Conservation (phyloP, 2,329 filamentous ascomycete species). For the Coniochaeta ligniaria region DNA sequence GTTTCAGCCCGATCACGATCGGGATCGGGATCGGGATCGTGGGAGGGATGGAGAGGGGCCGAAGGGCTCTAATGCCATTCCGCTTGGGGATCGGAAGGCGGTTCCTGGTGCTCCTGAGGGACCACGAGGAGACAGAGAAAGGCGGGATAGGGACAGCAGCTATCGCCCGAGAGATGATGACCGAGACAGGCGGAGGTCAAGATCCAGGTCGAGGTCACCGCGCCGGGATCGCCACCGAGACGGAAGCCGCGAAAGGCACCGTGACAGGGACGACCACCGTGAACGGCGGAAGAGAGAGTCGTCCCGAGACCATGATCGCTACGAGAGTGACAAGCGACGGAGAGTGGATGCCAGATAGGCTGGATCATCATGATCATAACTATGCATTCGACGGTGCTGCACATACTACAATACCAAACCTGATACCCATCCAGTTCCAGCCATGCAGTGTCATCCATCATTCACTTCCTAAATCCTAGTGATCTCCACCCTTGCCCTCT, state of each 20-base stretch:
- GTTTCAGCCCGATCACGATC: slow-evolving; percentile 52
- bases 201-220: neutral
- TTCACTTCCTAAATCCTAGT: slow-evolving; percentile 54
- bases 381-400: neutral
- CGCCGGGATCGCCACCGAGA: slow-evolving; percentile 16
- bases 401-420: neutral
- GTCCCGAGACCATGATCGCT: slow-evolving; percentile 44
- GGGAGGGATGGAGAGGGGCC: slow-evolving; percentile 37
- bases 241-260: slow-evolving; percentile 19
- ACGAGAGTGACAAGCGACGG: slow-evolving; percentile 54
- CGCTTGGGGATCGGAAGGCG: slow-evolving; percentile 54
- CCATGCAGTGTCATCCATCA: neutral
- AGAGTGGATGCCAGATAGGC: slow-evolving; percentile 38
- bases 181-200: slow-evolving; percentile 10
- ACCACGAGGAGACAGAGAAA: slow-evolving; percentile 23
- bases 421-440: slow-evolving; percentile 9
- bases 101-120: slow-evolving; percentile 24
- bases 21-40: slow-evolving; percentile 28
- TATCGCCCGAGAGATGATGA: slow-evolving; percentile 17
- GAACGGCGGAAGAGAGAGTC: slow-evolving; percentile 45
- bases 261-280: slow-evolving; percentile 19
- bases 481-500: slow-evolving; percentile 81
- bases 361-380: slow-evolving; percentile 2
- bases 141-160: slow-evolving; percentile 27
- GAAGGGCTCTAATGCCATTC: slow-evolving; percentile 64